phyloP scores from a whole-genome alignment of 2,329 filamentous ascomycete genomes.

The Nemania sp. region DNA sequence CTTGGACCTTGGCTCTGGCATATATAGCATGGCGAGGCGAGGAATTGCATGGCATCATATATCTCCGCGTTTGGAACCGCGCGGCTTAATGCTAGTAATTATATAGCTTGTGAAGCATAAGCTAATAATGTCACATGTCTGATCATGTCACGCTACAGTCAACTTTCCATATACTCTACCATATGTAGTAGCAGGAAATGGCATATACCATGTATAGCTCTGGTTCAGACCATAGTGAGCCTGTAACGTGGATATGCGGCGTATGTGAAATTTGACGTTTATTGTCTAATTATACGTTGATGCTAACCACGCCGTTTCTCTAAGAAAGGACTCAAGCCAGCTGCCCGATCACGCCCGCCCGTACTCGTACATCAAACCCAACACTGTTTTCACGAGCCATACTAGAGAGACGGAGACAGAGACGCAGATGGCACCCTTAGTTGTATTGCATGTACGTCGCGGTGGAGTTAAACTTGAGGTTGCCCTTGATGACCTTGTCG shows the following conservation, averaged over 20 bases:
- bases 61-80: not conserved
- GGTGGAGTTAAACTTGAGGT: conserved; percentile 99
- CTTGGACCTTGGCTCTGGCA: conserved; percentile 12
- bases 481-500: conserved; percentile 99
- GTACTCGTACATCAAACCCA: conserved; percentile 26
- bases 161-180: too few species aligned
- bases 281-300: conserved; percentile 19
- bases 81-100: conserved; percentile 15
- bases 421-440: conserved; percentile 51
- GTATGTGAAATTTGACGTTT: conserved; percentile 12
- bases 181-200: too few species aligned
- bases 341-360: conserved; percentile 9
- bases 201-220: too few species aligned
- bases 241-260: not conserved
- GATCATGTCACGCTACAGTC: too few species aligned
- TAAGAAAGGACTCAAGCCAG: conserved; percentile 16
- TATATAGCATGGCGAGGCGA: conserved; percentile 4
- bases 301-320: conserved; percentile 13
- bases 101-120: not conserved
- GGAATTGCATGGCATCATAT: conserved; percentile 2
- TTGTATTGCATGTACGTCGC: conserved; percentile 99
- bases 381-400: not conserved
- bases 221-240: not conserved
- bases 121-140: not conserved
- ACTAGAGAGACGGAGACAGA: not conserved